Evolutionary conservation across 371 early-diverging fungal genomes (phyloP), one percentile per base, ranked within the genome.

Genomic region (Basidiobolus meristosporus): DNA sequence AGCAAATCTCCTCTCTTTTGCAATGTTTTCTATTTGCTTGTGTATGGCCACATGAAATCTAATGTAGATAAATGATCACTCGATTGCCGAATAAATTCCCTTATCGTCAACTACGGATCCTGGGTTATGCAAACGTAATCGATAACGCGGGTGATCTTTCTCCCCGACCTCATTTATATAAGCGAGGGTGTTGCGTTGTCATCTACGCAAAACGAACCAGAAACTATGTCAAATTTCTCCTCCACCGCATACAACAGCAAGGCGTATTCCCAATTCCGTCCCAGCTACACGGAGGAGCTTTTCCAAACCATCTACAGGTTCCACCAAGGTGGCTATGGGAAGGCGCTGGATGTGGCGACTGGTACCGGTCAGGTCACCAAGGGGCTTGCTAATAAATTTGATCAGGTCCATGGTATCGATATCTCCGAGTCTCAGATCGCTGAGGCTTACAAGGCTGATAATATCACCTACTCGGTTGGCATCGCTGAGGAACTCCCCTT

Each of bases 351-450:
- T 34, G 50, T 60, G 20, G 69, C 57, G n/a, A 62, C 62, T n/a
- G 68, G 68, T 38, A 68, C 69, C 10, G 69, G 69, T 6, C 62
- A 65, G 37, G 61, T 62, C 1, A 65, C 71, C 0, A 28, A 45
- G 2, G 62, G 49, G n/a, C 40, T 71, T 23, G 52, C 65, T 7
- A 42, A 56, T 3, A 47, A 49, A 22, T 75, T 72, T 41, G 44
- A 47, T 4, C 45, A 51, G 6, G 70, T 71, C 7, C 38, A 62
- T n/a, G 75, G 63, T 5, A 46, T 63, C 16, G 75, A 74, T 31
- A 44, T 53, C 1, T 63, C 70, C 2, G 36, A 47, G 0, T 58
- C n/a, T 16, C 70, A 70, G 69, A 45, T 74, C 0, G 38, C 48
- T 3, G 40, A 56, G 12, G 72, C 70, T 1, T 40, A 45, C 19